These are phyloP conservation scores for Secale cereale DNA, from an alignment of 176 grass and related monocot genomes.

Conservation along the genomic window DNA sequence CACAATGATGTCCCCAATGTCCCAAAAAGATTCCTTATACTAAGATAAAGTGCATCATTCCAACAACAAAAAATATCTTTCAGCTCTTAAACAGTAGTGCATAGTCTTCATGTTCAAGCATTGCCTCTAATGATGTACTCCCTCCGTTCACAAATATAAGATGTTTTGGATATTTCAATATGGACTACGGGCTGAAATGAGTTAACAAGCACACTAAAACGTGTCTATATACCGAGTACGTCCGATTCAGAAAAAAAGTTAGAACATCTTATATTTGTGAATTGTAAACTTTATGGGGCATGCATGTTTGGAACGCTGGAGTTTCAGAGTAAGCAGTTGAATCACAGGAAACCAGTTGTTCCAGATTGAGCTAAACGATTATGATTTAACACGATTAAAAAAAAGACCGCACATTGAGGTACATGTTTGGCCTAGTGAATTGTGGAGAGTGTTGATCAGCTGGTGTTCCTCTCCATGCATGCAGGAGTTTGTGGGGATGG, in stretches of 20 bases:
- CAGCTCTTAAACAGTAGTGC: not conserved
- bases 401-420: not conserved
- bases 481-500: conserved; percentile 80
- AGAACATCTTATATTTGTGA: too few species aligned
- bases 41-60: conserved; percentile 14
- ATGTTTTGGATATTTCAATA: too few species aligned
- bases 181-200: too few species aligned
- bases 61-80: not conserved
- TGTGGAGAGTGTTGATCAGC: not conserved
- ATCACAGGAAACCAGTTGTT: not conserved
- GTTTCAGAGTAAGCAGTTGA: not conserved
- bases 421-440: not conserved
- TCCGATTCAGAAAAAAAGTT: too few species aligned
- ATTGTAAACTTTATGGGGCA: too few species aligned
- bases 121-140: not conserved
- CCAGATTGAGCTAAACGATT: not conserved
- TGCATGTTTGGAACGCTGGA: not conserved
- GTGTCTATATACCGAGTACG: too few species aligned
- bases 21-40: conserved; percentile 7
- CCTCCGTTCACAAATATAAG: too few species aligned
- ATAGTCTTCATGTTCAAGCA: not conserved
- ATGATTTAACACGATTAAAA: not conserved
- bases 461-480: not conserved
- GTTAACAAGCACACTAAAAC: too few species aligned
- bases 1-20: conserved; percentile 15